A percentile compares a stretch with the other conserved stretches of the same genome.
Conservation (phyloP, 2,329 filamentous ascomycete species). For the Botrytis pseudocinerea region DNA sequence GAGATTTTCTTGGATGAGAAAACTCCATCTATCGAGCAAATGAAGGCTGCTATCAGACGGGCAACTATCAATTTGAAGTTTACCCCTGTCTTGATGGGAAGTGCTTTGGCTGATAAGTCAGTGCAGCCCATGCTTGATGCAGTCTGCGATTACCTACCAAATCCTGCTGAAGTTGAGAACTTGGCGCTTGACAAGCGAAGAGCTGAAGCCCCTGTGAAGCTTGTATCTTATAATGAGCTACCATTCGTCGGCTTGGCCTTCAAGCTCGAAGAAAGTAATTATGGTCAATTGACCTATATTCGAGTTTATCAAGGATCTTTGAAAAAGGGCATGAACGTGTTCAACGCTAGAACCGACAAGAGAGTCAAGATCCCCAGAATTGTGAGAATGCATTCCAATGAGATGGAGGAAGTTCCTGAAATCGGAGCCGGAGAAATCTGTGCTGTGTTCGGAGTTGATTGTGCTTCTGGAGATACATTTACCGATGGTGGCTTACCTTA, state of each 20-base stretch:
- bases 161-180: constrained; percentile 87
- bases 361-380: constrained; percentile 96
- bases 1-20: constrained; percentile 90
- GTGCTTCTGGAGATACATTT: constrained; percentile 96
- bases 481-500: constrained; percentile 91
- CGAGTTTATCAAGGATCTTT: constrained; percentile 95
- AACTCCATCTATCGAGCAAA: constrained; percentile 75
- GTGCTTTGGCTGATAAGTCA: constrained; percentile 89
- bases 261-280: constrained; percentile 98
- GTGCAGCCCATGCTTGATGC: constrained; percentile 96
- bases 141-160: constrained; percentile 93
- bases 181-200: constrained; percentile 81
- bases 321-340: constrained; percentile 84
- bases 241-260: constrained; percentile 96
- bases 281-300: constrained; percentile 96
- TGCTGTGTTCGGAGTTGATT: constrained; percentile 96
- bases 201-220: constrained; percentile 76
- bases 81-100: constrained; percentile 93
- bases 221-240: constrained; percentile 89
- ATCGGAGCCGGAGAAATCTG: constrained; percentile 97
- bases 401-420: constrained; percentile 95
- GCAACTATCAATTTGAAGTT: constrained; percentile 90
- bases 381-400: constrained; percentile 98
- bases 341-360: constrained; percentile 91
- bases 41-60: constrained; percentile 88